These are phyloP conservation scores for Penicillium sp. DNA, from an alignment of 2,329 filamentous ascomycete species.

Conservation along the genomic window DNA sequence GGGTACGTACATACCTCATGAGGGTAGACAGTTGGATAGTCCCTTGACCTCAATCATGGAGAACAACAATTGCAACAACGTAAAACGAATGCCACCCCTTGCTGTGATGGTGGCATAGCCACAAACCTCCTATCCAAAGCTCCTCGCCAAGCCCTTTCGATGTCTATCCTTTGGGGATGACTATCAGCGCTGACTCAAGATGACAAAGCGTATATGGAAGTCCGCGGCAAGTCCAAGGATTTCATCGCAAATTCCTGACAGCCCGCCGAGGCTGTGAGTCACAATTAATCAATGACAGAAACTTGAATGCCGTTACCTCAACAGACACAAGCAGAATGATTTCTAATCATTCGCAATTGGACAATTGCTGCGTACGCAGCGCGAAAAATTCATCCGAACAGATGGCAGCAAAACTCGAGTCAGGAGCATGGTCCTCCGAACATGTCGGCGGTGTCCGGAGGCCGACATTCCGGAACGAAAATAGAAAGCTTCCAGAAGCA, in stretches of 20 bases:
- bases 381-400: neutral
- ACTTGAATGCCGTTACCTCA: neutral
- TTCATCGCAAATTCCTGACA: neutral
- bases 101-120: neutral
- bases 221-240: neutral
- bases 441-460: slow-evolving; percentile 5
- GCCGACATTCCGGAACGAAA: slow-evolving; percentile 11
- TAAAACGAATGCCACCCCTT: neutral
- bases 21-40: neutral
- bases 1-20: no score
- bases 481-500: slow-evolving; percentile 15
- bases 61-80: neutral
- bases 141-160: neutral
- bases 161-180: neutral
- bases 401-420: neutral
- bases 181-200: neutral
- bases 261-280: neutral
- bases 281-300: neutral
- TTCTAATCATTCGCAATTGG: neutral
- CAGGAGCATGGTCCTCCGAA: slow-evolving; percentile 3
- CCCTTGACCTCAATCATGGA: neutral
- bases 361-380: neutral
- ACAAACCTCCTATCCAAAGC: neutral
- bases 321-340: neutral
- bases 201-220: neutral